These are phyloP conservation scores for Phytophthora pini DNA, from an alignment of 352 stramenopile genomes.

Conservation along the genomic window DNA sequence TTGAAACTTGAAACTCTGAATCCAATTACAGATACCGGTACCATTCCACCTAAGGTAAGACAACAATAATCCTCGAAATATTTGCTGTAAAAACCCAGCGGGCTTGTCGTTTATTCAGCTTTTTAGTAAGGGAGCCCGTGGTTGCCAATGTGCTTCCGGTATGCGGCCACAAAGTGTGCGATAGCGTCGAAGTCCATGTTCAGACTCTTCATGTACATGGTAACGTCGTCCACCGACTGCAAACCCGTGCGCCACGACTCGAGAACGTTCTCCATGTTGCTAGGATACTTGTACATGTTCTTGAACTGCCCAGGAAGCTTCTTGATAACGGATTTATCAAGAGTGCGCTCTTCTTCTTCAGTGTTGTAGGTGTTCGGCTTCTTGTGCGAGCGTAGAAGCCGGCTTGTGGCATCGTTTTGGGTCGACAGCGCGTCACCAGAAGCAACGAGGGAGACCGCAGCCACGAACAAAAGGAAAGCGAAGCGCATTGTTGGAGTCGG, in stretches of 20 bases:
- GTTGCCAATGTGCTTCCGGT: neutral
- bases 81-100: no score
- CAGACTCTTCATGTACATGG: neutral
- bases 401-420: neutral
- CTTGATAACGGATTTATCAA: neutral
- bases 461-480: slow-evolving; percentile 1
- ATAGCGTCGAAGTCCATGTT: neutral
- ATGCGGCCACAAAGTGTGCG: neutral
- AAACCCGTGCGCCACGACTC: neutral
- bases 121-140: neutral
- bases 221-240: neutral
- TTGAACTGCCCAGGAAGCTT: neutral
- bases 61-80: no score
- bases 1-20: slow-evolving; percentile 5
- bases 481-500: slow-evolving; percentile 4
- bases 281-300: neutral
- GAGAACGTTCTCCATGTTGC: neutral
- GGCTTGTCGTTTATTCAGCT: no score
- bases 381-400: neutral
- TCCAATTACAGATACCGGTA: neutral
- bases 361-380: neutral
- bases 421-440: slow-evolving; percentile 3
- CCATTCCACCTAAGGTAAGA: no score
- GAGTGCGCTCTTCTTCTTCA: slow-evolving; percentile 6
- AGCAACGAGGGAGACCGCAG: neutral